phyloP scores from a whole-genome alignment of 148 eudicot genomes.

The Oxyria digyna region DNA sequence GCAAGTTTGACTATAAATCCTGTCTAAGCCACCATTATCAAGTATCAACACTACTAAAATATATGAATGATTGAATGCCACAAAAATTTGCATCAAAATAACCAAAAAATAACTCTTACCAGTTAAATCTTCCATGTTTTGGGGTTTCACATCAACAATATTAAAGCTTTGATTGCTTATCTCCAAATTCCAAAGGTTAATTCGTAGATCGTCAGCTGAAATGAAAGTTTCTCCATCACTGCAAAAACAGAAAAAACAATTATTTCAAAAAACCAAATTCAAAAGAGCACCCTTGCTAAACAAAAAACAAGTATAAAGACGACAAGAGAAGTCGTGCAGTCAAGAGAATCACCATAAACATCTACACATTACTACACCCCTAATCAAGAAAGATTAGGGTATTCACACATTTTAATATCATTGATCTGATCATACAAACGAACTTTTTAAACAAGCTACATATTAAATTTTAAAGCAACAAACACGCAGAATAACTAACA shows the following conservation, averaged over 20 bases:
- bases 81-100: background rate
- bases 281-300: background rate
- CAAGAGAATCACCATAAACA: background rate
- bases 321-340: background rate
- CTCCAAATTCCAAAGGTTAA: conserved; percentile 81
- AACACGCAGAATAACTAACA: background rate
- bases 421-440: background rate
- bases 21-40: background rate
- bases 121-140: conserved; percentile 81
- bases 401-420: background rate
- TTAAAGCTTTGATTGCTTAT: conserved; percentile 81
- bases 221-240: conserved; percentile 90
- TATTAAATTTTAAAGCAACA: background rate
- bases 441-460: background rate
- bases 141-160: conserved; percentile 74
- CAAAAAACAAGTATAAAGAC: background rate
- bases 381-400: background rate
- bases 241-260: conserved; percentile 8
- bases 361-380: background rate
- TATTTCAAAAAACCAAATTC: background rate
- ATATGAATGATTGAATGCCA: background rate
- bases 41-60: background rate
- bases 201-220: conserved; percentile 80
- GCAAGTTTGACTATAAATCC: background rate
- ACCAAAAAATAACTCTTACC: conserved; percentile 24